Conservation (phyloP, 208 protist species). For the Trypanosoma conorhini region DNA sequence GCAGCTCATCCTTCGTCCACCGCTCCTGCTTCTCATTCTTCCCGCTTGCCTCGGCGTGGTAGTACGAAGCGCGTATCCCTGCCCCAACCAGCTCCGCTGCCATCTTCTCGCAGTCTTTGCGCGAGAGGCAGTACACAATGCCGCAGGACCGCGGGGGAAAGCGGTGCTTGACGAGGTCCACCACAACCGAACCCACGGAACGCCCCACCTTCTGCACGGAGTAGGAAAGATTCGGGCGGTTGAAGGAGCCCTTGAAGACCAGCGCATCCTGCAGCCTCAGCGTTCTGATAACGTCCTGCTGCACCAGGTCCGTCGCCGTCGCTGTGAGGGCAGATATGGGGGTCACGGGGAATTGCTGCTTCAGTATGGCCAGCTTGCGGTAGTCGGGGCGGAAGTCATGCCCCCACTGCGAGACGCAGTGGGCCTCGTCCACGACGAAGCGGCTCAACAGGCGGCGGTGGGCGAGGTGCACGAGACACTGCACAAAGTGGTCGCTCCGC, state of each 20-base stretch:
- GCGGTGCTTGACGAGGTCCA: slow-evolving; percentile 61
- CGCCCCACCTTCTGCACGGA: slow-evolving; percentile 69
- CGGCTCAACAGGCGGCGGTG: slow-evolving; percentile 57
- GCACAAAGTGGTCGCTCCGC: slow-evolving; percentile 73
- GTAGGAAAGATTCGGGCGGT: slow-evolving; percentile 75
- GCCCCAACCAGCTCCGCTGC: slow-evolving; percentile 41
- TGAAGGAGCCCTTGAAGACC: slow-evolving; percentile 87
- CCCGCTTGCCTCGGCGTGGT: slow-evolving; percentile 63
- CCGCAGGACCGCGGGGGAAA: slow-evolving; percentile 72
- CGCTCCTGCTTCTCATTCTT: slow-evolving; percentile 83
- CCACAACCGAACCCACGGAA: slow-evolving; percentile 44
- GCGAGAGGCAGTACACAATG: slow-evolving; percentile 88
- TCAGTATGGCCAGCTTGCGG: slow-evolving; percentile 46
- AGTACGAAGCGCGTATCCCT: slow-evolving; percentile 72
- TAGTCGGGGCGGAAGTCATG: slow-evolving; percentile 96
- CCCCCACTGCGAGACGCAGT: slow-evolving; percentile 97
- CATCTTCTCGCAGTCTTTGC: slow-evolving; percentile 86
- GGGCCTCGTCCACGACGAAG: slow-evolving; percentile 96
- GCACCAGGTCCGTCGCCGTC: slow-evolving; percentile 83
- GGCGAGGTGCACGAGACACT: slow-evolving; percentile 47
- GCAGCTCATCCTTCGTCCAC: slow-evolving; percentile 91
- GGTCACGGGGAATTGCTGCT: neutral
- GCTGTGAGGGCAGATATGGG: slow-evolving; percentile 87
- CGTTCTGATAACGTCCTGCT: slow-evolving; percentile 86
- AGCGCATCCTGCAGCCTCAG: slow-evolving; percentile 59